Evolutionary conservation across 805 yeast species (phyloP), one percentile per base, ranked within the genome.

Genomic region (Helenozyma baotianmanensis): DNA sequence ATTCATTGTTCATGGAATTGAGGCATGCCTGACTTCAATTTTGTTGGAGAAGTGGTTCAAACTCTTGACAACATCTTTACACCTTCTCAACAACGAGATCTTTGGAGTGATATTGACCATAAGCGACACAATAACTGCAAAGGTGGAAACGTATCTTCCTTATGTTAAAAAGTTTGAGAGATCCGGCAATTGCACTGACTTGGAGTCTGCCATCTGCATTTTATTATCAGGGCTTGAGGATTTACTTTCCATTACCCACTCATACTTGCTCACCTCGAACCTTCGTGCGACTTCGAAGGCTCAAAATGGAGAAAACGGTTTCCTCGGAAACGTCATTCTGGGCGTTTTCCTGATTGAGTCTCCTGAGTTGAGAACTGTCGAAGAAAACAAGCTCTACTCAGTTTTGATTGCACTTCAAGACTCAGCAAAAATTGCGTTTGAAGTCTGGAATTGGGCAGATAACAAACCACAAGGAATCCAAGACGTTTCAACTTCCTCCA

Each of bases 301-400:
- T 36, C 22, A 44, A 39, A 15, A 24, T 22, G 27, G 57, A 3
- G 76, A 73, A 25, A 53, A 72, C 15, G 75, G 86, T 14, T 73
- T 80, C 56, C 66, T 83, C 30, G 81, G 81, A 0, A 72, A 73
- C 33, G 82, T 79, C 15, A 82, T 84, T 33, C 83, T 81, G 41
- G 92, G 92, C 2, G 94, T 84, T 0, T 82, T 84, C 49, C 81
- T 76, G 35, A 74, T 78, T 10, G 94, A 84, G 42, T 68, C 84
- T 1, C 82, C 82, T 1, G 63, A 67, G 36, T 57, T 69, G 21
- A 48, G 73, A 32, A 59, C 72, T 13, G 68, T 73, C 10, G 76
- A 71, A 19, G 74, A 71, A 27, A 72, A 68, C 35, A 77, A 76
- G 40, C 58, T 80, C 14, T 64, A 72, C 38, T 68, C 80, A 1